Evolutionary conservation across 805 yeast genomes (phyloP).

Genomic region (Saccharomycopsis sp.): DNA sequence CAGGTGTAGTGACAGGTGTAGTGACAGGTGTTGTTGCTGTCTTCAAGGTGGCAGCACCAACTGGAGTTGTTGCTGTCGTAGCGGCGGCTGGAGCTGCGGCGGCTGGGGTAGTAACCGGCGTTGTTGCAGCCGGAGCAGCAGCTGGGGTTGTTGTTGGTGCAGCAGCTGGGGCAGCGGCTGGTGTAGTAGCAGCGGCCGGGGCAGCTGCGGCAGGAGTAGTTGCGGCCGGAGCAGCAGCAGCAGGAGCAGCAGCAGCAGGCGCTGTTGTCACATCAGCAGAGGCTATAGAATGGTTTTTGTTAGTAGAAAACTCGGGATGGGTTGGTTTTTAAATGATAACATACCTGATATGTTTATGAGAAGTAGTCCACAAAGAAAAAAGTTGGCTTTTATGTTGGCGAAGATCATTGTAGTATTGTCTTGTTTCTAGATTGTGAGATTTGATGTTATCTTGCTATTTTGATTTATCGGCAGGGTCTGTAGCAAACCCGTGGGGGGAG

Average conservation of each 20-base stretch:
- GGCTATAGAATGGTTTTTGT: not conserved
- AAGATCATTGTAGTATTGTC: too few relatives aligned
- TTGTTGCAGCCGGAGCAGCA: conserved; percentile 7
- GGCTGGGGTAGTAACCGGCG: conserved; percentile 8
- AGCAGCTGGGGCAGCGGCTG: conserved; percentile 14
- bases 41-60: conserved; percentile 10
- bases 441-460: too few relatives aligned
- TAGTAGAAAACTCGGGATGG: too few relatives aligned
- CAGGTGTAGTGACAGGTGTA: conserved; percentile 16
- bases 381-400: too few relatives aligned
- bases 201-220: conserved; percentile 28
- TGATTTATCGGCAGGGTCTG: too few relatives aligned
- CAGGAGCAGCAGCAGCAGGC: conserved; percentile 22
- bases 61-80: conserved; percentile 4
- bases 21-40: conserved; percentile 12
- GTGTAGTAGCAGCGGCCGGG: conserved; percentile 20
- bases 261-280: not conserved
- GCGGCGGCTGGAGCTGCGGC: conserved; percentile 16
- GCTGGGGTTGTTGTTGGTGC: conserved; percentile 8
- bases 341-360: too few relatives aligned
- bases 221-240: conserved; percentile 24
- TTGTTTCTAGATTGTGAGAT: too few relatives aligned
- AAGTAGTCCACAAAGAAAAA: too few relatives aligned
- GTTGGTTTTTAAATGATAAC: too few relatives aligned
- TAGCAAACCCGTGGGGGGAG: too few relatives aligned